Base-by-base conservation (phyloP, 2,329 filamentous ascomycete genomes). In the Cordyceps tenuipes region DNA sequence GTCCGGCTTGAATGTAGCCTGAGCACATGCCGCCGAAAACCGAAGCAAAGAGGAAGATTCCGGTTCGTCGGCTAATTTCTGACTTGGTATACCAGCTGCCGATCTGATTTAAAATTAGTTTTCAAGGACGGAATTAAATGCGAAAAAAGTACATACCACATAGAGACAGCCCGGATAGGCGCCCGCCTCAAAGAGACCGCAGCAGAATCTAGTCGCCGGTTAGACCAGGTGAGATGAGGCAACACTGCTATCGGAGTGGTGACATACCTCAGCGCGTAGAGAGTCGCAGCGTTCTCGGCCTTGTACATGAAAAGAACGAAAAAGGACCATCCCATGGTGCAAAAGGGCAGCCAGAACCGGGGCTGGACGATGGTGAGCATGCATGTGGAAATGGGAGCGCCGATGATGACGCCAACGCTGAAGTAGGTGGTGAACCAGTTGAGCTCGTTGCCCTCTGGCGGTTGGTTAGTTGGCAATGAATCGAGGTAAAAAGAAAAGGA, bases 81-180 rank as follows among this genome's bases (percentile, higher is more conserved):
- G 77, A 76, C 53, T 76, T 79, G 62, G 81, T 79, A 66, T 86
- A 86, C 82, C 82, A 86, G 0, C 76, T 82, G 0, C 79, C 82
- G 7, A 85, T 73, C 59, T 36, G 29, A 7, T 13, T 15, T 26
- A 3, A 1, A 23, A 9, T 50, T 26, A 49, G 41, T 10, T 43
- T 23, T 23, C 13, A 1, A 9, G 21, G 23, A 5, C 21, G 12
- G 19, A 8, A 1, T 23, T 1, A 6, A 5, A 53, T 23, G 3
- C 3, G 3, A 13, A 23, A 36, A 17, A 12, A 12, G n/a, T 53
- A 44, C 47, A 10, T 52, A 61, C 59, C 23, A 81, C 75, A 50
- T 79, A 76, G 50, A 82, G 71, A 48, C 83, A 76, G 29, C 81
- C 82, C 0, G 82, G 81, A 50, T 78, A 81, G 51, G 82, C 82